These are phyloP conservation scores for Jatropha curcas DNA, from an alignment of 345 rosid genomes.

Conservation along the genomic window DNA sequence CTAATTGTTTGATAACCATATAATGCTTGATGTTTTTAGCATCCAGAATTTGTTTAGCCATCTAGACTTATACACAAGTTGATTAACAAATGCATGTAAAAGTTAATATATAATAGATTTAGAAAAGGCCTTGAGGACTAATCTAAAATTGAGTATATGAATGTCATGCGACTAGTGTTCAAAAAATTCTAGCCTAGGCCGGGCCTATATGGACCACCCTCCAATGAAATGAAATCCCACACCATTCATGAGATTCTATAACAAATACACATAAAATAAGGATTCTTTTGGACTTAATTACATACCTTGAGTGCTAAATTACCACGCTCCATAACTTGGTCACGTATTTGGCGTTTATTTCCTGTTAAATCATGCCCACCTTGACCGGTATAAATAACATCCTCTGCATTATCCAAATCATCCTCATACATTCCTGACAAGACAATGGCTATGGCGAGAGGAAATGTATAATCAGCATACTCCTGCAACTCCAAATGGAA, in stretches of 20 bases:
- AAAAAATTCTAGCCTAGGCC: too few species aligned
- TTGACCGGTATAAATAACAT: slow-evolving; percentile 87
- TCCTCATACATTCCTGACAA: slow-evolving; percentile 95
- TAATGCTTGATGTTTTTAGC: neutral
- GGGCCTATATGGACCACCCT: too few species aligned
- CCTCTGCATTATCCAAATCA: slow-evolving; percentile 93
- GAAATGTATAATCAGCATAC: slow-evolving; percentile 47
- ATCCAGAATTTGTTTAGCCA: neutral
- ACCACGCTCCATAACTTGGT: slow-evolving; percentile 72
- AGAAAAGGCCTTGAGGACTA: neutral
- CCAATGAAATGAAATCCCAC: too few species aligned
- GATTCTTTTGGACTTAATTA: neutral
- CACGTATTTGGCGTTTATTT: slow-evolving; percentile 75
- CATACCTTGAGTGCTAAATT: slow-evolving; percentile 92
- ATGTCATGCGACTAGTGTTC: neutral
- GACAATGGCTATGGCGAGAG: slow-evolving; percentile 74
- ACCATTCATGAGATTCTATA: too few species aligned
- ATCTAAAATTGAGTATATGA: neutral
- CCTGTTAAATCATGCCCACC: slow-evolving; percentile 88
- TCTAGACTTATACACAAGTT: too few species aligned
- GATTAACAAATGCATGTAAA: neutral
- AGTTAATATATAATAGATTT: neutral
- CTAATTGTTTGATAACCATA: neutral
- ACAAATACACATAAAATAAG: neutral
- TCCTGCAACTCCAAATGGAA: slow-evolving; percentile 40